These are phyloP conservation scores for Nakazawaea wyomingensis DNA, from an alignment of 805 yeast species.

Conservation along the genomic window DNA sequence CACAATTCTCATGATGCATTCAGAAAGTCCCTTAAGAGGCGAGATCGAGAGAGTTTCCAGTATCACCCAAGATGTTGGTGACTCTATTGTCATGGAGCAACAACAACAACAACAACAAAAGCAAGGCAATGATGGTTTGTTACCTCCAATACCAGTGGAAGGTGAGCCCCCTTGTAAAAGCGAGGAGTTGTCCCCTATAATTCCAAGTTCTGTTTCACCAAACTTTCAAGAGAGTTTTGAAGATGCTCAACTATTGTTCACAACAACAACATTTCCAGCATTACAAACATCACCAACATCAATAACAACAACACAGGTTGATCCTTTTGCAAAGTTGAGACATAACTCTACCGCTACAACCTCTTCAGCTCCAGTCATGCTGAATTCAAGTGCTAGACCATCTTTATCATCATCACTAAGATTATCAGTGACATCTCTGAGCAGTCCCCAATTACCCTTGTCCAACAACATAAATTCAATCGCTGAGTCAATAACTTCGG, in stretches of 20 bases:
- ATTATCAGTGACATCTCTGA: not conserved
- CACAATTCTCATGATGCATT: not conserved
- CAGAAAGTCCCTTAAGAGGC: not conserved
- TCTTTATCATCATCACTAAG: not conserved
- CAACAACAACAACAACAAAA: too few relatives aligned
- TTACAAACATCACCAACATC: too few relatives aligned
- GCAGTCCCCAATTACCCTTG: not conserved
- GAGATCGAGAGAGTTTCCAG: not conserved
- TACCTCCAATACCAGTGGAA: slow-evolving; percentile 10
- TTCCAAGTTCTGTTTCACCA: slow-evolving; percentile 9
- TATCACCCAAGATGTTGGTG: too few relatives aligned
- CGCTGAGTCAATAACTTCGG: not conserved
- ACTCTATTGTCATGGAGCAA: too few relatives aligned
- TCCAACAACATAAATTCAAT: not conserved
- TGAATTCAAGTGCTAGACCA: not conserved
- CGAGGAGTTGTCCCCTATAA: slow-evolving; percentile 8
- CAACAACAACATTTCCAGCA: too few relatives aligned
- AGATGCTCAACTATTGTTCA: not conserved
- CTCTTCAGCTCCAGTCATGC: not conserved
- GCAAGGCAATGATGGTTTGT: not conserved
- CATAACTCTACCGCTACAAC: not conserved
- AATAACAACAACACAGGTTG: too few relatives aligned
- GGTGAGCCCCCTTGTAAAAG: slow-evolving; percentile 10
- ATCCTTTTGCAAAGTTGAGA: not conserved
- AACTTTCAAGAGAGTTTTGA: not conserved